Evolutionary conservation across 2,329 filamentous ascomycete genomes (phyloP).

Genomic region (Trichoderma polysporum): DNA sequence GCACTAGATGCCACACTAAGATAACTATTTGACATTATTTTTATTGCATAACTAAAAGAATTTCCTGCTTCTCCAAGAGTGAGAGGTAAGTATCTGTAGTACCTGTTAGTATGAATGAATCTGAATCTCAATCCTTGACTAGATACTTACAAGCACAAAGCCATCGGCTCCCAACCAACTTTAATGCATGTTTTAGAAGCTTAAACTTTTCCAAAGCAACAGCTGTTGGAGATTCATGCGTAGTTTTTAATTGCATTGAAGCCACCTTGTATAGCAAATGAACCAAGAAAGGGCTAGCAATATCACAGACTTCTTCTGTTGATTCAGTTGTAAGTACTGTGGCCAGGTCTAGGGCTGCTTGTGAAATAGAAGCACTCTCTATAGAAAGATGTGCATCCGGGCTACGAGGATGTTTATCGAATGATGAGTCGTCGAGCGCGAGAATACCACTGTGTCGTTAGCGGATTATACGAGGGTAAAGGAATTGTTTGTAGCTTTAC

Average conservation of each 20-base stretch:
- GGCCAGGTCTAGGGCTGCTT: not conserved
- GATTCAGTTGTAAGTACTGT: not conserved
- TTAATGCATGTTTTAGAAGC: not conserved
- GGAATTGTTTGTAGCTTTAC: not conserved
- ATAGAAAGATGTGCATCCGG: not conserved
- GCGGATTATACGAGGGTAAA: not conserved
- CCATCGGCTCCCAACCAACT: not conserved
- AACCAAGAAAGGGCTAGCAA: conserved; percentile 1
- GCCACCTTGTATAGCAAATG: conserved; percentile 10
- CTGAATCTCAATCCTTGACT: not conserved
- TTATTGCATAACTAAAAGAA: conserved; percentile 3
- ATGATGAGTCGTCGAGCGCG: not conserved
- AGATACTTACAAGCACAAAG: conserved; percentile 6
- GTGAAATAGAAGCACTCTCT: not conserved
- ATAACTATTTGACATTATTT: not conserved
- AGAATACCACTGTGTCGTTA: conserved; percentile 11
- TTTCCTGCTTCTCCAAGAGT: conserved; percentile 18
- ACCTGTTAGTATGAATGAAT: not conserved
- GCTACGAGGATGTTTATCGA: not conserved
- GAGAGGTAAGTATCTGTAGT: conserved; percentile 4
- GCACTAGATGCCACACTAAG: not conserved
- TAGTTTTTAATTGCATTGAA: not conserved
- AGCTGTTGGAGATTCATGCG: not conserved
- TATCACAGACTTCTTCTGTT: not conserved
- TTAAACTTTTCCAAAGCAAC: not conserved